Evolutionary conservation across 306 rosid species (phyloP), one percentile per base, ranked within the genome.

Genomic region (Castanea crenata): DNA sequence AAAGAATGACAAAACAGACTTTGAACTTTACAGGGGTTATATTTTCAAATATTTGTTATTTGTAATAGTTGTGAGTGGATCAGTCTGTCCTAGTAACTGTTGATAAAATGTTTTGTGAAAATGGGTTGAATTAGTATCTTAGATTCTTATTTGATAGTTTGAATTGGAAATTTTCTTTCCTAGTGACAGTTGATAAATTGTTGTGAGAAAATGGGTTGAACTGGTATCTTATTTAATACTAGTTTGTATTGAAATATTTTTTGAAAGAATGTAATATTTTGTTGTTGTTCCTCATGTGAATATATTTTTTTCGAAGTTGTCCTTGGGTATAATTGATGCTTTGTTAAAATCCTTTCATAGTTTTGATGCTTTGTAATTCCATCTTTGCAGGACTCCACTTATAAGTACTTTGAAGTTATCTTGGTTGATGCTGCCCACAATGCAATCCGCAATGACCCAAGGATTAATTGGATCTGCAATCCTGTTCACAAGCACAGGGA

Each of bases 401-500:
- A 80, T 74, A 80, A 80, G 41, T 80, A 80, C 58, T 80, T 64
- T 80, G 83, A 80, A 54, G 69, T 80, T 15, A 65, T 74, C 46
- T 16, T 80, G 31, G 83, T 80, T 27, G 83, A 80, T 59, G 73
- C 52, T 10, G 80, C 79, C 8, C 86, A 74, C 51, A 73, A 41
- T 69, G 78, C 82, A 3, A 82, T 73, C 51, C 69, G 74, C 16
- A 83, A 78, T 68, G 86, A 83, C 31, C 73, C 72, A 14, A 78
- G 86, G 75, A 79, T 79, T 55, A 74, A 70, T 1, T 79, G 80
- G 86, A 63, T 79, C 32, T 79, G 77, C 74, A 68, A 83, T 21
- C 80, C 75, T 10, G 80, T 79, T 52, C 86, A 83, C 80, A 83
- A 83, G 74, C 83, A 83, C 72, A 74, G 83, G 74, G 80, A 69